Conservation (phyloP, 371 early-diverging fungal genomes). For the Nematocida minor region DNA sequence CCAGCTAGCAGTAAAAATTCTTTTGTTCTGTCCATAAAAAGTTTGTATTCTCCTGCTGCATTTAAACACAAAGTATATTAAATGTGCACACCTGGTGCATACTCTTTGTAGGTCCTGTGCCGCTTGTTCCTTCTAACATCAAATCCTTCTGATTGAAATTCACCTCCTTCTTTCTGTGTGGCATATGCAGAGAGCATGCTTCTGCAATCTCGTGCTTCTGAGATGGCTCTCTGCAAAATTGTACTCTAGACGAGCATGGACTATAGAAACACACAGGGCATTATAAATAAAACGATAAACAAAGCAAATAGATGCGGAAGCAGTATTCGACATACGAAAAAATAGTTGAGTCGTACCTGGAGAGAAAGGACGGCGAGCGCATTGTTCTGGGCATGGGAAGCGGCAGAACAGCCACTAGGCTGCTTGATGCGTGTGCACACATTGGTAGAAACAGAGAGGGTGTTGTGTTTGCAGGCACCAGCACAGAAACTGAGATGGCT, state of each 20-base stretch:
- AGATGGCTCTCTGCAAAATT: too few relatives aligned
- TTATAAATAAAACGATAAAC: not conserved
- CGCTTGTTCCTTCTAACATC: too few relatives aligned
- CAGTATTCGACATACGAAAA: not conserved
- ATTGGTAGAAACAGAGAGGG: not conserved
- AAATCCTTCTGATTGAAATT: too few relatives aligned
- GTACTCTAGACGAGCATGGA: too few relatives aligned
- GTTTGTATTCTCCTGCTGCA: not conserved
- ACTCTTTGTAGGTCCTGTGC: too few relatives aligned
- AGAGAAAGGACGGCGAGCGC: not conserved
- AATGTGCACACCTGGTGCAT: not conserved
- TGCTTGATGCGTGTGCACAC: not conserved
- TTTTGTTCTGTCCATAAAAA: conserved; percentile 62
- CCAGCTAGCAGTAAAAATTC: conserved; percentile 55
- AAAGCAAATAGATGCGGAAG: not conserved
- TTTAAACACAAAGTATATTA: conserved; percentile 12
- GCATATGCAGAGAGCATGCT: too few relatives aligned
- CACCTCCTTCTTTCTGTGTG: too few relatives aligned
- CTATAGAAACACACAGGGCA: too few relatives aligned
- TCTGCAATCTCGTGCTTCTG: too few relatives aligned
- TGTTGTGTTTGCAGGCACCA: not conserved
- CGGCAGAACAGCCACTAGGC: not conserved
- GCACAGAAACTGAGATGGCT: not conserved
- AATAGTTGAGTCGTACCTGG: not conserved
- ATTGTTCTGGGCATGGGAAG: conserved; percentile 9